Evolutionary conservation across 441 rosid species (phyloP), one percentile per base, ranked within the genome.

Genomic region (Eruca vesicaria): DNA sequence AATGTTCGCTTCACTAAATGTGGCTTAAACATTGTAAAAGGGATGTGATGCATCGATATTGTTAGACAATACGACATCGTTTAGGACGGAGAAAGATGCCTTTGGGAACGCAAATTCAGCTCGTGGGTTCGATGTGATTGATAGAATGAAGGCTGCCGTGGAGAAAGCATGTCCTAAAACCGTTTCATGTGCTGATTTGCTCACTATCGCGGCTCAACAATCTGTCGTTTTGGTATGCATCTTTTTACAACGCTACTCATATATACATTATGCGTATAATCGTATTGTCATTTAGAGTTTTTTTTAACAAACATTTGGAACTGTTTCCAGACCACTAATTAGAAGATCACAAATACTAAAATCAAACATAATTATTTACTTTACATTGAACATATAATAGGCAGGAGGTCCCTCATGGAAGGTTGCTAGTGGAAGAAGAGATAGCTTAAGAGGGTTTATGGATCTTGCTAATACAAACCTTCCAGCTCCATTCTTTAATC

Each of bases 21-120:
- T 35, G 58, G 45, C 29, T 28, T 11, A 23, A 14, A 12, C 3
- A 21, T 21, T 57, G 60, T 10, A 38, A 41, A 57, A 86, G 90
- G 93, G 93, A 10, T 92, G 97, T 77, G 97, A 92, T 70, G 94
- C 79, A 20, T 92, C 97, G 4, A 50, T 90, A 41, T 66, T 92
- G 81, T 62, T 92, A 78, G 93, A 88, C 68, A 82, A 85, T 41
- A 74, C 79, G 0, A 69, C 77, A 1, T 85, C 87, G 16, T 84
- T 86, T 73, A 53, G 76, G 6, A 87, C 88, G 21, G 91, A 89
- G 76, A 85, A 89, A 65, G 82, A 83, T 0, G 85, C 86, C 0
- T 1, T 3, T 21, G 74, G 74, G 48, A 76, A 76, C 70, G 74
- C 74, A 5, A 76, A 55, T 3, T 76, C 79, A 14, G 74, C 79